Conservation (phyloP, 495 filamentous ascomycete species). For the Penicillium psychrofluorescens region DNA sequence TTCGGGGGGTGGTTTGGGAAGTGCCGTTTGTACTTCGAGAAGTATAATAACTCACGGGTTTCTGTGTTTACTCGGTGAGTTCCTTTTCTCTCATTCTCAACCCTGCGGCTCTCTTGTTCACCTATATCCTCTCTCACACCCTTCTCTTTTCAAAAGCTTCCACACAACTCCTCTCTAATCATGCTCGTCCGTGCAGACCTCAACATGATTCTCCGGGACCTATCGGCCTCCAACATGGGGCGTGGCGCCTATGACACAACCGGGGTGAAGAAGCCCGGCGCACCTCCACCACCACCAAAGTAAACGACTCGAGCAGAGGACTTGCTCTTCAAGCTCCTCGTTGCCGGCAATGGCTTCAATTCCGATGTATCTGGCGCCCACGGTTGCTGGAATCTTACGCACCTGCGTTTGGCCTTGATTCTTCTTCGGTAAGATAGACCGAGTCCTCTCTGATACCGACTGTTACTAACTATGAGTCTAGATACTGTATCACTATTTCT, state of each 20-base stretch:
- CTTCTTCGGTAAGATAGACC: constrained; percentile 24
- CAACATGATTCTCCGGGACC: constrained; percentile 45
- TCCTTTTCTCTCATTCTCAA: constrained; percentile 12
- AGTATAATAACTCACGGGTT: constrained; percentile 18
- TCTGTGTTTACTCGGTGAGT: constrained; percentile 19
- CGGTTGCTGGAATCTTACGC: constrained; percentile 24
- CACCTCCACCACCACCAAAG: constrained; percentile 39
- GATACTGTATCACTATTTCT: constrained; percentile 36
- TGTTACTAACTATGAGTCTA: constrained; percentile 10
- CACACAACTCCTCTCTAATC: constrained; percentile 16
- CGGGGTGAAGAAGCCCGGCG: constrained; percentile 49
- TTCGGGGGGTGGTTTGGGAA: constrained; percentile 22
- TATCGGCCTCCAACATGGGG: constrained; percentile 48
- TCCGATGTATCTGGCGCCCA: constrained; percentile 19
- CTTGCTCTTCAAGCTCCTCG: constrained; percentile 17
- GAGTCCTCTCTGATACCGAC: too few relatives aligned
- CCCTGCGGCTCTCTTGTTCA: constrained; percentile 7
- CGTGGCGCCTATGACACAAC: constrained; percentile 55
- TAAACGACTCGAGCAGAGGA: constrained; percentile 14
- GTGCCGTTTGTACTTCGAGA: constrained; percentile 9
- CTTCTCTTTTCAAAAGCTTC: background rate
- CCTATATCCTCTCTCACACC: background rate
- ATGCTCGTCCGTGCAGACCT: constrained; percentile 29
- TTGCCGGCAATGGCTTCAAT: constrained; percentile 14
- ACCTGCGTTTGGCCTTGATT: constrained; percentile 22